Conservation (phyloP, 768 basidiomycete species). For the Pseudohyphozyma bogoriensis region DNA sequence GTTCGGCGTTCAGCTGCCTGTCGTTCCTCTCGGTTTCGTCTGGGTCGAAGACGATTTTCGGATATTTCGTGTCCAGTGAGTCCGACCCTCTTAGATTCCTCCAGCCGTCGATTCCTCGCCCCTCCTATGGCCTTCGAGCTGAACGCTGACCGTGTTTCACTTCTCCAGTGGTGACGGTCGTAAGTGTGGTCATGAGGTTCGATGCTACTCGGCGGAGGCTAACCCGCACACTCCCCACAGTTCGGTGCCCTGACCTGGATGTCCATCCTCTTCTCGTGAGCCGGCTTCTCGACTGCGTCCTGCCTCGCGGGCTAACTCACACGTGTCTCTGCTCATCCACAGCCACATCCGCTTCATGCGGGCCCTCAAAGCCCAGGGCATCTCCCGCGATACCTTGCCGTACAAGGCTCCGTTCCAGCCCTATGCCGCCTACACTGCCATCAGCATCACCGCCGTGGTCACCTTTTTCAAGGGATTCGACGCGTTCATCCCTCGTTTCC, state of each 20-base stretch:
- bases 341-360: conserved; percentile 38
- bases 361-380: conserved; percentile 35
- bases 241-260: conserved; percentile 58
- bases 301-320: too few species aligned
- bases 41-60: conserved; percentile 36
- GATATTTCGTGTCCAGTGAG: conserved; percentile 38
- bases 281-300: too few species aligned
- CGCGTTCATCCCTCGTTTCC: conserved; percentile 16
- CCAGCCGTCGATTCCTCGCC: too few species aligned
- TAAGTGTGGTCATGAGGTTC: too few species aligned
- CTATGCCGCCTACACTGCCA: conserved; percentile 33
- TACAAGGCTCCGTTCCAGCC: conserved; percentile 44
- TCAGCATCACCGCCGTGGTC: conserved; percentile 27
- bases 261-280: conserved; percentile 59
- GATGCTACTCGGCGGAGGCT: too few species aligned
- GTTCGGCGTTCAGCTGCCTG: conserved; percentile 34
- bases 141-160: too few species aligned
- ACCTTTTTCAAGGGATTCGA: conserved; percentile 33
- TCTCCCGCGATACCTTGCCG: conserved; percentile 44
- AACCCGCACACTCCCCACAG: too few species aligned
- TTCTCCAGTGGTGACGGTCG: too few species aligned
- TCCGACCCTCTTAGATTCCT: too few species aligned
- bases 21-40: conserved; percentile 25
- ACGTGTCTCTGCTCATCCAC: too few species aligned
- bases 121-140: too few species aligned